Conservation (phyloP, 495 filamentous ascomycete species). For the Cercophora newfieldiana region DNA sequence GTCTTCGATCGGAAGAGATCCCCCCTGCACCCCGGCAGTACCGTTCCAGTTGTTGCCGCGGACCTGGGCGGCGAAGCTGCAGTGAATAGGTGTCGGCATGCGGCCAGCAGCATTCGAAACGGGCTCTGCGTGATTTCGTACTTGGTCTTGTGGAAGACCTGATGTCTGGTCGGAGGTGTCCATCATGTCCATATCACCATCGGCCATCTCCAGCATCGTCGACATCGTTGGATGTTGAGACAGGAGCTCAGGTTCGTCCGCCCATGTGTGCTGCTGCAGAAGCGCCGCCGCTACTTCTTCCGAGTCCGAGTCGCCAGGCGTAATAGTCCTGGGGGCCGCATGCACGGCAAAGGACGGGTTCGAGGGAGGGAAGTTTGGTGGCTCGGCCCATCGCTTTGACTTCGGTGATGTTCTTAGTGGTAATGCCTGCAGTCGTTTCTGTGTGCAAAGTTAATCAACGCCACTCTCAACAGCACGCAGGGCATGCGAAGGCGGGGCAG, state of each 20-base stretch:
- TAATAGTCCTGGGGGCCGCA: slow-evolving; percentile 32
- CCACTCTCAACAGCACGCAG: neutral
- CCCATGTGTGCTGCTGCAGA: slow-evolving; percentile 25
- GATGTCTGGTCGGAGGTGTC: slow-evolving; percentile 32
- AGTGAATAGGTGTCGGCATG: slow-evolving; percentile 58
- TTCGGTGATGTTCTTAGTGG: slow-evolving; percentile 44
- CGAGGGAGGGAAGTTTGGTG: slow-evolving; percentile 32
- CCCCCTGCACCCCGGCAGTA: slow-evolving; percentile 26
- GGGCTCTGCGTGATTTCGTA: slow-evolving; percentile 31
- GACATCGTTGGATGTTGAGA: slow-evolving; percentile 7
- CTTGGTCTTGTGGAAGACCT: slow-evolving; percentile 15
- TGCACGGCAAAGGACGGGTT: slow-evolving; percentile 21
- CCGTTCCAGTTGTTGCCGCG: slow-evolving; percentile 45
- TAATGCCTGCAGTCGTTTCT: slow-evolving; percentile 52
- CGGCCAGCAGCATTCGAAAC: slow-evolving; percentile 38
- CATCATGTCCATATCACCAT: slow-evolving; percentile 58
- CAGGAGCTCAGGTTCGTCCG: slow-evolving; percentile 30
- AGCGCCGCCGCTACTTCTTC: slow-evolving; percentile 24
- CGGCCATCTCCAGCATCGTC: slow-evolving; percentile 32
- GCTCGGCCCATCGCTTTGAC: slow-evolving; percentile 40
- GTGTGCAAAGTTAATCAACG: slow-evolving; percentile 15
- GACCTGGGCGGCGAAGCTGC: slow-evolving; percentile 48
- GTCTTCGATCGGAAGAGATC: slow-evolving; percentile 38
- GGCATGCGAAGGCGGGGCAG: neutral
- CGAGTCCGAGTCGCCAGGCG: slow-evolving; percentile 40